phyloP scores from a whole-genome alignment of 2,329 filamentous ascomycete genomes.

The Fusarium compactum region DNA sequence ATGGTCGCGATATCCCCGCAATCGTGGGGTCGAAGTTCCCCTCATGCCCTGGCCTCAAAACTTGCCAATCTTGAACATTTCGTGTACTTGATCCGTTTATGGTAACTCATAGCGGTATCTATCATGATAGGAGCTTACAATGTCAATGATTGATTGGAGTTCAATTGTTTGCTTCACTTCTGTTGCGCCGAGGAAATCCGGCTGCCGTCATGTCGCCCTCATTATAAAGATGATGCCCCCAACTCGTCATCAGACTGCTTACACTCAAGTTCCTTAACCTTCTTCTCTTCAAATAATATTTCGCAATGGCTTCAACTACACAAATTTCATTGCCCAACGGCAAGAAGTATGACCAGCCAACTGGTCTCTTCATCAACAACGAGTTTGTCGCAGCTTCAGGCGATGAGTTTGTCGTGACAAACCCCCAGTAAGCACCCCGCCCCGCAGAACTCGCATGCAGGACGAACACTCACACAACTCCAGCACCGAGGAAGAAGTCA shows the following conservation, averaged over 20 bases:
- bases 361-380: slow-evolving; percentile 48
- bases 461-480: background rate
- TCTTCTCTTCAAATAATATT: background rate
- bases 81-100: background rate
- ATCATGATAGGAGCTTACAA: background rate
- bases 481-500: slow-evolving; percentile 42
- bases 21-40: slow-evolving; percentile 7
- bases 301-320: slow-evolving; percentile 32
- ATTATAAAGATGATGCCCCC: slow-evolving; percentile 24
- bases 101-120: background rate
- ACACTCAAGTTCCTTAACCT: background rate
- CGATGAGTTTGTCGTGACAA: slow-evolving; percentile 39
- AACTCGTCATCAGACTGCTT: background rate
- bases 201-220: background rate
- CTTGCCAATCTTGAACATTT: slow-evolving; percentile 26
- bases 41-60: slow-evolving; percentile 26
- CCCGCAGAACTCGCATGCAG: fast-evolving
- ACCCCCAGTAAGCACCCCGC: slow-evolving; percentile 29
- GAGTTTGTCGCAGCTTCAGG: slow-evolving; percentile 43
- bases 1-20: slow-evolving; percentile 23
- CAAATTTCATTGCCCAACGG: slow-evolving; percentile 46
- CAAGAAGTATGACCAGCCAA: slow-evolving; percentile 55
- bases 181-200: background rate
- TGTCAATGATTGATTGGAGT: background rate
- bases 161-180: background rate